Base-by-base conservation (phyloP, 139 green algal species). In the Penium margaritaceum region DNA sequence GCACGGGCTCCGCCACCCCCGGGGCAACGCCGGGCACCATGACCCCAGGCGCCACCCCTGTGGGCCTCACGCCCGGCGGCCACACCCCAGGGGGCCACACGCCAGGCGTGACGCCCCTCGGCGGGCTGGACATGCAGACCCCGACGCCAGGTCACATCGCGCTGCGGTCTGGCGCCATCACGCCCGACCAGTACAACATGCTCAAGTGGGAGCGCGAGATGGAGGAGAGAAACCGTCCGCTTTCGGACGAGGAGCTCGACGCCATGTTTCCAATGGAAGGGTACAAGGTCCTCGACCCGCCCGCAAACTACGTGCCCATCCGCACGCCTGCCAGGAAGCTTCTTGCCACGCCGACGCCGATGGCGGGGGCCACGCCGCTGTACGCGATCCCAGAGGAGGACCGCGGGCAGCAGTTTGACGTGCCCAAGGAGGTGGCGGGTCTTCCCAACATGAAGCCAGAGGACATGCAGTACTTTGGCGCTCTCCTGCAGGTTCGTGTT, bases 401-500 rank as follows among this genome's bases (percentile, higher is more conserved):
- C 65, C 82, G 86, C 17, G 46, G 32, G 33, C 85, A 96, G 75
- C 80, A 83, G 73, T 91, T 90, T 81, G 87, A 93, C 74, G 81
- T 93, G 47, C 86, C 84, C 2, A 24, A 72, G 24, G 63, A 79
- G 76, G 70, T 88, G 44, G 51, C 95, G 80, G 94, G 91, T 19
- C 86, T 99, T 57, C 94, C 94, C 5, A 88, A 95, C 51, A 88
- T 99, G 76, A 97, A 97, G 85, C 90, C 90, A 0, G 94, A 99
- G 87, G 94, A 99, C 84, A 87, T 93, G 73, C 88, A 95, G 84
- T 92, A 95, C 84, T 99, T 99, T 86, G 89, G 85, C 34, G 91
- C 91, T 74, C 84, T 99, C 74, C 84, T 82, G 27, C n/a, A n/a
- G n/a, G n/a, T n/a, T n/a, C n/a, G n/a, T n/a, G n/a, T n/a, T n/a